Base-by-base conservation (phyloP, 2,329 filamentous ascomycete genomes). In the Aspergillus fumigatiaffinis region DNA sequence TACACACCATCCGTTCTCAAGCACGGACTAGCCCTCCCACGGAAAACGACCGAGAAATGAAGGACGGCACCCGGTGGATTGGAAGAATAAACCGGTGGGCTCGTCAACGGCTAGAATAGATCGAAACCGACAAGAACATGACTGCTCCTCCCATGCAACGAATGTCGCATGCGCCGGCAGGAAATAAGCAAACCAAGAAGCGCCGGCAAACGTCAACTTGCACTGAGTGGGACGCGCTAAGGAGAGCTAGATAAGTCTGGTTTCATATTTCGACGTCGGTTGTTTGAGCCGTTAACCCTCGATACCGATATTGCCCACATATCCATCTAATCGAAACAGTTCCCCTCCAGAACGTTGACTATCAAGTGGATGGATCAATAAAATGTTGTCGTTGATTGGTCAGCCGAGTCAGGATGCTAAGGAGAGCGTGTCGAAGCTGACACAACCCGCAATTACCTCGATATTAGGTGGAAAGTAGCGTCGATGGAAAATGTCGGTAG, bases 251-350 rank as follows among this genome's bases (percentile, higher is more conserved):
- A 47, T 29, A 25, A 38, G 35, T n/a, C 35, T 21, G 44, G 60
- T 62, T 62, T 62, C 60, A 62, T 51, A 28, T 32, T 35, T 52
- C 32, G 51, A 55, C 52, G 26, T 53, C 55, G 51, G 56, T 41
- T 14, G 60, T 62, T 62, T 59, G 58, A 59, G 52, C 32, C 44
- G 38, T 54, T 23, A 50, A 44, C 42, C 12, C 54, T 28, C 44
- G 21, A 46, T 48, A 20, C 47, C 46, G 21, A 29, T 47, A 29
- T 52, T 47, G 41, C 28, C 54, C 52, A 52, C 55, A 26, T 55
- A 49, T 21, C 50, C 50, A 59, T 62, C n/a, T 59, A 62, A 21
- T 21, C 54, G 52, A 61, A 62, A 62, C 59, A 53, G 20, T 23
- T 7, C 5, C 26, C 32, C 26, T 29, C 38, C 53, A 38, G 26